These are phyloP conservation scores for Bipolaris sorokiniana DNA, from an alignment of 2,329 filamentous ascomycete genomes.

Conservation along the genomic window DNA sequence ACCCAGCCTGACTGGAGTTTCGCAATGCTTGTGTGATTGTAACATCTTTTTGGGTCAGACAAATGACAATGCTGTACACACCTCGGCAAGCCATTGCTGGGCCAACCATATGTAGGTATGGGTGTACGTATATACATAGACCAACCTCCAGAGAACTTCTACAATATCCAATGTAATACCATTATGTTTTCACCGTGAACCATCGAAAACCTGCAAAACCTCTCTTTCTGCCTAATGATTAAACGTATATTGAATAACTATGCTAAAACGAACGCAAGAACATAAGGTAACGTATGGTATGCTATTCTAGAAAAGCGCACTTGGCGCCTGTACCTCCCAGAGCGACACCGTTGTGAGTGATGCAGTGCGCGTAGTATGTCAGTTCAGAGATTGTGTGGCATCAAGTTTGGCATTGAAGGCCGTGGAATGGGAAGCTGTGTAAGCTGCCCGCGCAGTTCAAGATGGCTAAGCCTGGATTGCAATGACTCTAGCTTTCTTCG, in stretches of 20 bases:
- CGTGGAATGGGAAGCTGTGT: neutral
- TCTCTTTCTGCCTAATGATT: neutral
- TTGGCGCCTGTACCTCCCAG: neutral
- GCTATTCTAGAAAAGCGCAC: neutral
- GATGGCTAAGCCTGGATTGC: neutral
- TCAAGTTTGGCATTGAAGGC: slow-evolving; percentile 4
- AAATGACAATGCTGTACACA: neutral
- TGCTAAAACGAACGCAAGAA: neutral
- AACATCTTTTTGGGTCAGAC: neutral
- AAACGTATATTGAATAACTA: neutral
- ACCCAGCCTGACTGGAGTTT: neutral
- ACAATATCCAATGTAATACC: neutral
- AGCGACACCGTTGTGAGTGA: neutral
- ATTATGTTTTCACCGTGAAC: neutral
- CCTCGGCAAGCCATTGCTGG: neutral
- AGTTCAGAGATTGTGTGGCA: neutral
- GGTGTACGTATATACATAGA: neutral
- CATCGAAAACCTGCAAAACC: too few relatives aligned
- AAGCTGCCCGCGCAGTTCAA: neutral
- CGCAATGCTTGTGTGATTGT: neutral
- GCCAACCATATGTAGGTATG: neutral
- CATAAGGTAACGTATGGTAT: neutral
- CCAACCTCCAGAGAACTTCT: neutral
- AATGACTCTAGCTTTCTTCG: slow-evolving; percentile 3
- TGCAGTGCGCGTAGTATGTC: neutral